phyloP scores from a whole-genome alignment of 2,329 filamentous ascomycete species.

The Bisporella sp. region DNA sequence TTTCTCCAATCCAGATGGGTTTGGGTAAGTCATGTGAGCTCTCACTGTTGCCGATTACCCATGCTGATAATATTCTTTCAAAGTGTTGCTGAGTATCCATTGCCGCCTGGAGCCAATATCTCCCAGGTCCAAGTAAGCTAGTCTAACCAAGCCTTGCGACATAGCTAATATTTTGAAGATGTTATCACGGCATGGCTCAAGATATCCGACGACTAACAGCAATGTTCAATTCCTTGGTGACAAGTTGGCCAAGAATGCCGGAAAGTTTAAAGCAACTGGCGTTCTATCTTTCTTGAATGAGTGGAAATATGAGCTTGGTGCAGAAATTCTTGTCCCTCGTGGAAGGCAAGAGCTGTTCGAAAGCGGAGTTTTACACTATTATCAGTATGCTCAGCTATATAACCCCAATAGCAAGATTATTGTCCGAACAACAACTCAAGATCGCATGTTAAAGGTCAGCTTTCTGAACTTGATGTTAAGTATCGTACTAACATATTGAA shows the following conservation, averaged over 20 bases:
- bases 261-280: conserved; percentile 49
- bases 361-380: conserved; percentile 63
- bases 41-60: background rate
- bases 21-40: conserved; percentile 39
- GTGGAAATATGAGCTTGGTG: conserved; percentile 64
- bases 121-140: conserved; percentile 49
- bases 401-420: conserved; percentile 68
- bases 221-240: conserved; percentile 48
- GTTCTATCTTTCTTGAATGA: conserved; percentile 58
- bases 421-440: conserved; percentile 67
- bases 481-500: conserved; percentile 7
- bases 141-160: background rate
- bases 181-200: conserved; percentile 65
- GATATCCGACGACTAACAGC: conserved; percentile 60
- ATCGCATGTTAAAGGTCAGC: conserved; percentile 63
- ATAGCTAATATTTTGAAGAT: conserved; percentile 40
- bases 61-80: background rate
- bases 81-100: conserved; percentile 57
- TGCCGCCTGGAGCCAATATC: conserved; percentile 61
- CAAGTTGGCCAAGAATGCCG: conserved; percentile 48
- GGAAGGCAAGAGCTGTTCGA: conserved; percentile 69
- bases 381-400: conserved; percentile 49
- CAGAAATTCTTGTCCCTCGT: conserved; percentile 64
- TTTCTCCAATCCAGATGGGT: conserved; percentile 58
- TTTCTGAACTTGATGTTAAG: conserved; percentile 15